Percentiles rank a stretch among this genome's conserved stretches.
phyloP scores from a whole-genome alignment of 257 asterid genomes.

The Thymus quinquecostatus region DNA sequence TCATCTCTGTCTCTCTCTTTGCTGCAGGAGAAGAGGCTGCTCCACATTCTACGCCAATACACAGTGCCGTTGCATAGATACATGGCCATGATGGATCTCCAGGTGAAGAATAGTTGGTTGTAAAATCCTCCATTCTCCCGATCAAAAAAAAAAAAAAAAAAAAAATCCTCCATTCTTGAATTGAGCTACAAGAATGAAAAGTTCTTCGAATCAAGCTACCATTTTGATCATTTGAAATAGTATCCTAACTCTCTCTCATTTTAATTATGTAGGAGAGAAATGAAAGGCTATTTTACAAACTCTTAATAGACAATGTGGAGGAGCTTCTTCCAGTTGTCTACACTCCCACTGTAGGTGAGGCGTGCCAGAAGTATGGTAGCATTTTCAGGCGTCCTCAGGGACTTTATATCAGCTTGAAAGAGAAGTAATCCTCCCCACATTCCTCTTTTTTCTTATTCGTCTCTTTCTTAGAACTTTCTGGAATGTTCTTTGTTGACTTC shows the following conservation, averaged over 20 bases:
- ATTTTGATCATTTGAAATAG: neutral
- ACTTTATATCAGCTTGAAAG: constrained; percentile 84
- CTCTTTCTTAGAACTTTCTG: neutral
- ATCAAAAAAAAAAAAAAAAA: too few relatives aligned
- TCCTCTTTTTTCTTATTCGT: neutral
- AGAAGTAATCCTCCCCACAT: constrained; percentile 50
- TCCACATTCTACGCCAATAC: constrained; percentile 75
- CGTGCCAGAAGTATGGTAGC: constrained; percentile 94
- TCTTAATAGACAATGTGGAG: constrained; percentile 87
- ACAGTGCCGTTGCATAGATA: constrained; percentile 82
- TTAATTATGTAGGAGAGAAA: constrained; percentile 69
- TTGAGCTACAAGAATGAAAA: too few relatives aligned
- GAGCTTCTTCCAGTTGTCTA: constrained; percentile 89
- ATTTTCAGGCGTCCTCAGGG: constrained; percentile 96
- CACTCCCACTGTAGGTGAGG: constrained; percentile 95
- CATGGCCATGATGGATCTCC: constrained; percentile 98
- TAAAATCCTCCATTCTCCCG: neutral
- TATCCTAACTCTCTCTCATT: constrained; percentile 12
- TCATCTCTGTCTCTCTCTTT: neutral
- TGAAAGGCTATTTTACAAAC: constrained; percentile 90
- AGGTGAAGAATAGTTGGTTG: constrained; percentile 48
- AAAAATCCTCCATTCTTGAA: neutral
- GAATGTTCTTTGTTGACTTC: neutral
- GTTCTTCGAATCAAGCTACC: neutral
- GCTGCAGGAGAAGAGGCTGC: constrained; percentile 66